Conservation (phyloP, 2,329 filamentous ascomycete species). For the Alternaria triticina region DNA sequence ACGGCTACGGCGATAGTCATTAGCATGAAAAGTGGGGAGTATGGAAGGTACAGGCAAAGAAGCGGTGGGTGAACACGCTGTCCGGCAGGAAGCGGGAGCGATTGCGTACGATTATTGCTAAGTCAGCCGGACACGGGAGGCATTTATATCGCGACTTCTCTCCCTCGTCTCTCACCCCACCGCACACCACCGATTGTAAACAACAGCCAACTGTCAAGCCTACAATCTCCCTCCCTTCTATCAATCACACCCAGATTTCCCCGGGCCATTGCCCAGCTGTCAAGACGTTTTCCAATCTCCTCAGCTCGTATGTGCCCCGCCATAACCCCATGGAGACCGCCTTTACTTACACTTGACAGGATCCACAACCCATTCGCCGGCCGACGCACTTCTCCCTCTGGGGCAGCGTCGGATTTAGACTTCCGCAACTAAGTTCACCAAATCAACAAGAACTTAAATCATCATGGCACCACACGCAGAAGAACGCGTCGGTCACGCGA, state of each 20-base stretch:
- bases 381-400: conserved; percentile 89
- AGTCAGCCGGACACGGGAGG: conserved; percentile 22
- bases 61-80: conserved; percentile 39
- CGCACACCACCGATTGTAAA: conserved; percentile 11
- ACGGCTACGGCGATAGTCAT: conserved; percentile 18
- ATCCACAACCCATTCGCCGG: conserved; percentile 95
- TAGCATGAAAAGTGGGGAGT: conserved; percentile 35
- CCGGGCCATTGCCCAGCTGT: conserved; percentile 62
- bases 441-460: conserved; percentile 31
- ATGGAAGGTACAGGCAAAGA: conserved; percentile 23
- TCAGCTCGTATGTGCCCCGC: conserved; percentile 80
- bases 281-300: conserved; percentile 99
- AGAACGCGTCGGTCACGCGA: conserved; percentile 63
- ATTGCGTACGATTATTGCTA: conserved; percentile 26
- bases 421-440: conserved; percentile 45
- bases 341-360: conserved; percentile 57
- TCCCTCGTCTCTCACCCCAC: conserved; percentile 11
- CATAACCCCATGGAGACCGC: conserved; percentile 5
- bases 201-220: conserved; percentile 12
- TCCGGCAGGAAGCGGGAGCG: conserved; percentile 35
- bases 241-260: conserved; percentile 25
- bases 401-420: conserved; percentile 72
- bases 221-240: conserved; percentile 12
- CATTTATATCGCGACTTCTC: conserved; percentile 26
- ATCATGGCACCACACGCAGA: conserved; percentile 94